Conservation (phyloP, 306 rosid species). For the Morella rubra region DNA sequence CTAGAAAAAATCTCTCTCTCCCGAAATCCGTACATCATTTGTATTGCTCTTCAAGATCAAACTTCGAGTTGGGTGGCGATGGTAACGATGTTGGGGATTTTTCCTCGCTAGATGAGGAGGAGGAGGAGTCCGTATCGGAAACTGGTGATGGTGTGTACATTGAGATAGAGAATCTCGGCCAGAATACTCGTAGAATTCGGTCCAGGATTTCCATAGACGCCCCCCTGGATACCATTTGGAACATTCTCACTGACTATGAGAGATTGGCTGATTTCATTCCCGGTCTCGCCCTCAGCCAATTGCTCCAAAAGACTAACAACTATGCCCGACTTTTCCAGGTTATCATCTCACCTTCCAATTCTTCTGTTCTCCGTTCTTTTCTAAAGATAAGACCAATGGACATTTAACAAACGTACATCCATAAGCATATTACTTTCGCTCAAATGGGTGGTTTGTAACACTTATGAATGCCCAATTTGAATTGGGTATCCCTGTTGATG, state of each 20-base stretch:
- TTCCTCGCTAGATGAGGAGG: slow-evolving; percentile 8
- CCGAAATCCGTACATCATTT: slow-evolving; percentile 23
- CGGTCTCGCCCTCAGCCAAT: slow-evolving; percentile 63
- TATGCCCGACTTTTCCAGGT: slow-evolving; percentile 80
- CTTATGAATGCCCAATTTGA: neutral
- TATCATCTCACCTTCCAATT: neutral
- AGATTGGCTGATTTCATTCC: slow-evolving; percentile 81
- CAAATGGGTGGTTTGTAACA: neutral
- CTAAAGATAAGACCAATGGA: no score
- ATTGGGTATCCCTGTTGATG: neutral
- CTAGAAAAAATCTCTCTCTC: slow-evolving; percentile 17
- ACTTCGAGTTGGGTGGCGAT: slow-evolving; percentile 19
- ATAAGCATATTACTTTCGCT: neutral
- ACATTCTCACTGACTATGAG: slow-evolving; percentile 78
- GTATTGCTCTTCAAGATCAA: slow-evolving; percentile 35
- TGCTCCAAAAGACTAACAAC: slow-evolving; percentile 50
- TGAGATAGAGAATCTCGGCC: slow-evolving; percentile 52
- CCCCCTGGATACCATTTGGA: slow-evolving; percentile 61
- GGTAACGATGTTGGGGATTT: slow-evolving; percentile 10
- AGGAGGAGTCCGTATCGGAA: slow-evolving; percentile 10
- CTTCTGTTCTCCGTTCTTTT: neutral
- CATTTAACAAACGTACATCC: neutral
- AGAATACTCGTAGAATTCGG: slow-evolving; percentile 62
- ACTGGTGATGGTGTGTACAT: slow-evolving; percentile 49
- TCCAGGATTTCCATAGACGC: slow-evolving; percentile 56